Conservation (phyloP, 306 rosid species). For the Lathyrus aphaca region DNA sequence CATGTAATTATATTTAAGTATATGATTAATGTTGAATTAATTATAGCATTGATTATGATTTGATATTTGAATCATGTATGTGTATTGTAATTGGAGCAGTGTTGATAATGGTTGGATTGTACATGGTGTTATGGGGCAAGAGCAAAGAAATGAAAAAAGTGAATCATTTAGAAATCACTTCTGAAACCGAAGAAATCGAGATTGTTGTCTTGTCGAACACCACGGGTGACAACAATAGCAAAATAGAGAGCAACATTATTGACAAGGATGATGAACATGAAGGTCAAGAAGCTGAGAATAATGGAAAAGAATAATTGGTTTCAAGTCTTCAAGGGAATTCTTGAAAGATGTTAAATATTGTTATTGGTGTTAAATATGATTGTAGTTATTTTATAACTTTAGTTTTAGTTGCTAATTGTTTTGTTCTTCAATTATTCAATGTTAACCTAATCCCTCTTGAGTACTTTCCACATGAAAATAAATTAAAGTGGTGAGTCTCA, state of each 20-base stretch:
- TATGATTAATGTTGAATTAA: not conserved
- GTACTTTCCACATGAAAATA: too few species aligned
- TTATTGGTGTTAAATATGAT: not conserved
- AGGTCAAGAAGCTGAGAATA: slow-evolving; percentile 9
- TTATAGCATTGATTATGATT: not conserved
- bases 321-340: not conserved
- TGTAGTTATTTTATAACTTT: not conserved
- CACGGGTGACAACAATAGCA: not conserved
- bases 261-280: slow-evolving; percentile 2
- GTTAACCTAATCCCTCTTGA: not conserved
- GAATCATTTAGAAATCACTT: slow-evolving; percentile 22
- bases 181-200: slow-evolving; percentile 15
- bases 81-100: slow-evolving; percentile 46
- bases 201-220: slow-evolving; percentile 27
- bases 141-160: slow-evolving; percentile 38
- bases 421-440: not conserved
- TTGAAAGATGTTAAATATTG: too few species aligned
- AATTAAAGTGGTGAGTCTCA: too few species aligned
- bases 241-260: not conserved
- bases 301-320: slow-evolving; percentile 10
- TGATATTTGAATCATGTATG: slow-evolving; percentile 16
- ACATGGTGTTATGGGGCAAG: slow-evolving; percentile 52
- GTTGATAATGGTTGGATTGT: slow-evolving; percentile 47
- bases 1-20: not conserved
- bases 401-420: not conserved